Percentiles rank a stretch among this genome's conserved stretches.
Evolutionary conservation across 2,329 filamentous ascomycete genomes (phyloP).

Genomic region (Chaetomiaceae sp.): DNA sequence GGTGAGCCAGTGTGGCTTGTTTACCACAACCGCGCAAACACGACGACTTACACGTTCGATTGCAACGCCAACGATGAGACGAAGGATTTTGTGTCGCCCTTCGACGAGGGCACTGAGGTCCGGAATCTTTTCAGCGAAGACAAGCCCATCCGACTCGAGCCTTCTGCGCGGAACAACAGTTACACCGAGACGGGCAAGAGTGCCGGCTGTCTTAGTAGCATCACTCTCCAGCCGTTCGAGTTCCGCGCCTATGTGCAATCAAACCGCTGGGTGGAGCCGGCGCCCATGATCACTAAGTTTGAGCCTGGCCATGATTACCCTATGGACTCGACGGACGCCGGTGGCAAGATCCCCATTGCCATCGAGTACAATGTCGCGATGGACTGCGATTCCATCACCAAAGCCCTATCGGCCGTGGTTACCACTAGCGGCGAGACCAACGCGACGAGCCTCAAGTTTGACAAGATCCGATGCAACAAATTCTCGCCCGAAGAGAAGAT

Average conservation of each 20-base stretch:
- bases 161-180: conserved; percentile 42
- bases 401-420: conserved; percentile 49
- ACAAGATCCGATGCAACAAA: conserved; percentile 33
- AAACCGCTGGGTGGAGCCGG: conserved; percentile 44
- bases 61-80: conserved; percentile 43
- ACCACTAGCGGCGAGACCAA: conserved; percentile 44
- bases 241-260: conserved; percentile 58
- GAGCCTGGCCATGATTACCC: conserved; percentile 57
- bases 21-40: conserved; percentile 46
- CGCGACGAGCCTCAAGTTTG: conserved; percentile 47
- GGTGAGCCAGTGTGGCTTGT: conserved; percentile 47
- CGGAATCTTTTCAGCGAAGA: conserved; percentile 61
- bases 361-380: conserved; percentile 58
- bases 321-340: conserved; percentile 39
- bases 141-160: conserved; percentile 49
- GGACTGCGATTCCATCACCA: conserved; percentile 53
- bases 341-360: conserved; percentile 37
- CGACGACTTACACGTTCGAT: conserved; percentile 52
- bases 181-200: conserved; percentile 42
- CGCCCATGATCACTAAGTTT: conserved; percentile 57
- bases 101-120: conserved; percentile 50
- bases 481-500: conserved; percentile 20
- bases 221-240: conserved; percentile 52
- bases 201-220: conserved; percentile 52
- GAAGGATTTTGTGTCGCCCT: conserved; percentile 53